Conservation (phyloP, 208 protist species). For the Leishmania tropica region DNA sequence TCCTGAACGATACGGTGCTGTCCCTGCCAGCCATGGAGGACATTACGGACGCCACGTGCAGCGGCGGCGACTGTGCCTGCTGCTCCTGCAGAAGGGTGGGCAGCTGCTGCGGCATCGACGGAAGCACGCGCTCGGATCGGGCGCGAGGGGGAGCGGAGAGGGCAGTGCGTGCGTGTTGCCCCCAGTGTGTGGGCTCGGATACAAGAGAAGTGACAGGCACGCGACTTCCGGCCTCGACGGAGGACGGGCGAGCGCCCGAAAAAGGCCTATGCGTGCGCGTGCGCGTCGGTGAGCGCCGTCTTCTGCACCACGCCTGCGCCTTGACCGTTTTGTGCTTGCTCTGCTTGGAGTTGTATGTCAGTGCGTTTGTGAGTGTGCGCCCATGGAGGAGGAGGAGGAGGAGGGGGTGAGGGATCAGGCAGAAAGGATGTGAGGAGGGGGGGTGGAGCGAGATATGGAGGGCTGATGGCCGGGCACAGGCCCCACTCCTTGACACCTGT, state of each 20-base stretch:
- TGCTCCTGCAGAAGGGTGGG: background rate
- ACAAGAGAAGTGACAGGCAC: background rate
- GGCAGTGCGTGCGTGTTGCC: background rate
- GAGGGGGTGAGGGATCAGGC: background rate
- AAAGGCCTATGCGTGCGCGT: background rate
- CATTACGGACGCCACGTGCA: background rate
- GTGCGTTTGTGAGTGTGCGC: background rate
- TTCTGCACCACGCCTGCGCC: too few relatives aligned
- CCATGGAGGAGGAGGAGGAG: background rate
- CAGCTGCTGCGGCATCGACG: conserved; percentile 11
- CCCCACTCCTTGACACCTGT: background rate
- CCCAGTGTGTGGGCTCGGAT: background rate
- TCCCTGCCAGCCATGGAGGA: background rate
- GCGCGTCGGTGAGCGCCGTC: background rate
- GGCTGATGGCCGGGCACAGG: background rate
- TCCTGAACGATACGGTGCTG: background rate
- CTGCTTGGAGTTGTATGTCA: too few relatives aligned
- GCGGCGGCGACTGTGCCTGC: background rate
- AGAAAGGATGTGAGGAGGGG: background rate
- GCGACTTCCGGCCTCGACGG: background rate
- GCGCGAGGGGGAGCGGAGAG: too few relatives aligned
- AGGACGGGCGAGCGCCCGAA: background rate
- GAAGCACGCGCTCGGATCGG: background rate
- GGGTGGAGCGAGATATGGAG: background rate
- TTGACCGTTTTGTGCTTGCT: too few relatives aligned